Evolutionary conservation across 2,329 filamentous ascomycete genomes (phyloP).

Genomic region (Meredithiella fracta): DNA sequence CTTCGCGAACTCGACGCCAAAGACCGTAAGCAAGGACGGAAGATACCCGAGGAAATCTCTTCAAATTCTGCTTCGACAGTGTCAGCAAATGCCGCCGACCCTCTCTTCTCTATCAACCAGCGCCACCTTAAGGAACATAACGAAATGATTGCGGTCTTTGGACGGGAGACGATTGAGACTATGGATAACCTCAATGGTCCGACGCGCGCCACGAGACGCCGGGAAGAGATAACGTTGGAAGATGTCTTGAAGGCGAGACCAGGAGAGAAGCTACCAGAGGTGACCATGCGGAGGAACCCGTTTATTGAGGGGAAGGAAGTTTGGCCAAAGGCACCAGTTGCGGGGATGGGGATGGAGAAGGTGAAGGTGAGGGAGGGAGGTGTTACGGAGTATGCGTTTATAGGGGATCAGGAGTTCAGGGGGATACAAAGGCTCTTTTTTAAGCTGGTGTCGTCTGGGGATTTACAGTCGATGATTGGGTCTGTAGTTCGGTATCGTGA

Average conservation of each 20-base stretch:
- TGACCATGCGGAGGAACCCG: conserved; percentile 59
- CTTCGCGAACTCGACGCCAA: conserved; percentile 32
- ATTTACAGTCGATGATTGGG: conserved; percentile 68
- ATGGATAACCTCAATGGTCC: conserved; percentile 33
- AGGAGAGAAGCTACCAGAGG: conserved; percentile 48
- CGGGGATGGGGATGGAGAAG: conserved; percentile 67
- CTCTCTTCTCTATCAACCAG: conserved; percentile 34
- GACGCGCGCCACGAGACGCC: conserved; percentile 21
- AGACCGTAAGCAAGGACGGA: neutral
- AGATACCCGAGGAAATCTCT: no score
- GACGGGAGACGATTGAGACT: conserved; percentile 39
- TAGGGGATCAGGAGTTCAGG: conserved; percentile 60
- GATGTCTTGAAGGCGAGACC: conserved; percentile 38
- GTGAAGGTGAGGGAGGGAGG: conserved; percentile 30
- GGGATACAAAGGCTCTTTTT: conserved; percentile 62
- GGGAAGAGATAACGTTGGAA: conserved; percentile 39
- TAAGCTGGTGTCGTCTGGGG: conserved; percentile 57
- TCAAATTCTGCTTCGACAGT: no score
- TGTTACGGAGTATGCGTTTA: conserved; percentile 54
- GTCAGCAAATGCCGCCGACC: conserved; percentile 13
- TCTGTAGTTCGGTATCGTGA: conserved; percentile 37
- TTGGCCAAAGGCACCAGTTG: conserved; percentile 66
- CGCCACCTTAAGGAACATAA: conserved; percentile 71
- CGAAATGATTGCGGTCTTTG: conserved; percentile 61
- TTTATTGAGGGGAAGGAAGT: conserved; percentile 77